Percentiles rank a stretch among this genome's conserved stretches.
phyloP scores from a whole-genome alignment of 768 basidiomycete species.

The Suillus hirtellus region DNA sequence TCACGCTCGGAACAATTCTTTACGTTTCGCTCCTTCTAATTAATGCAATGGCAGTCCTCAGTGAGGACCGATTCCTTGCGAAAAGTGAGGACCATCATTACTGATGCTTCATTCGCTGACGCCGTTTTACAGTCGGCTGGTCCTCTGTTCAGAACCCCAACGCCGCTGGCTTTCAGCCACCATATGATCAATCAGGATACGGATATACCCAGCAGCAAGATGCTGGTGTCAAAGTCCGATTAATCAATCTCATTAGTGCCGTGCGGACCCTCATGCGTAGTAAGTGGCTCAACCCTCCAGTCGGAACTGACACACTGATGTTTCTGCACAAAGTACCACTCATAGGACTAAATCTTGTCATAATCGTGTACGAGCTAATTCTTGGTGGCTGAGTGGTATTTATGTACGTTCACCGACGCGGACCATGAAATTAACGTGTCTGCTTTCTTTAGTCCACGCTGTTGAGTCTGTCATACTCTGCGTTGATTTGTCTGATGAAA shows the following conservation, averaged over 20 bases:
- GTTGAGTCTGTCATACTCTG: conserved; percentile 71
- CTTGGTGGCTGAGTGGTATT: conserved; percentile 48
- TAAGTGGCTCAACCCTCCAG: conserved; percentile 46
- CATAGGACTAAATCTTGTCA: conserved; percentile 81
- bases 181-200: conserved; percentile 67
- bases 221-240: conserved; percentile 74
- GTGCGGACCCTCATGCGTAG: conserved; percentile 97
- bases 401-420: conserved; percentile 17
- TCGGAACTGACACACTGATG: conserved; percentile 16
- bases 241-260: conserved; percentile 92
- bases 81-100: conserved; percentile 59
- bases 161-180: conserved; percentile 58
- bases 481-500: conserved; percentile 76
- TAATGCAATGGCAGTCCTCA: conserved; percentile 94
- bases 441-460: conserved; percentile 24
- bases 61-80: conserved; percentile 94
- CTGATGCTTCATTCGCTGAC: conserved; percentile 18
- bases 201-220: conserved; percentile 52
- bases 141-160: conserved; percentile 62
- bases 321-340: conserved; percentile 69
- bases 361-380: conserved; percentile 84
- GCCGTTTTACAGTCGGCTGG: conserved; percentile 75
- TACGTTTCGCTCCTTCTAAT: conserved; percentile 87
- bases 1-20: conserved; percentile 70
- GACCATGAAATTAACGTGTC: conserved; percentile 8